These are phyloP conservation scores for Penicillium sp. DNA, from an alignment of 2,329 filamentous ascomycete genomes.

Conservation along the genomic window DNA sequence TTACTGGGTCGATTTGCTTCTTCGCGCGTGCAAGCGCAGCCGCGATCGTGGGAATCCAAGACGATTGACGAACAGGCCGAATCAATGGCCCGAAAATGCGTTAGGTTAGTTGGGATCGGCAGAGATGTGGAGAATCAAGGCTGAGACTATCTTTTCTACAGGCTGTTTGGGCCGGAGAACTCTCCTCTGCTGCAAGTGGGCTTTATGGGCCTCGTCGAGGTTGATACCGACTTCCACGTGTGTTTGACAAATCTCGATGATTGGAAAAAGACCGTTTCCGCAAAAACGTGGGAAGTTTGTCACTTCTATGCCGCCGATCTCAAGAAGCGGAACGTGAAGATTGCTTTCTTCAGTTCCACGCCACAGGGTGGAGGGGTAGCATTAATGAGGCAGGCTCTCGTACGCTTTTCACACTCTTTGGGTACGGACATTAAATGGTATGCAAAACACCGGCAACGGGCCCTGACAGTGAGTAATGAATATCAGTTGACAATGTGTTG, in stretches of 20 bases:
- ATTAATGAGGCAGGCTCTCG: slow-evolving; percentile 78
- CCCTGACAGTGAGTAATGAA: background rate
- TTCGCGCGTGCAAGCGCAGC: slow-evolving; percentile 33
- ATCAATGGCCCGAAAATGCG: slow-evolving; percentile 78
- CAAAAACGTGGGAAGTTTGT: slow-evolving; percentile 69
- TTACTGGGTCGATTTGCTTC: slow-evolving; percentile 20
- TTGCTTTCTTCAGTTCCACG: slow-evolving; percentile 81
- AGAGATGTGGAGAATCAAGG: background rate
- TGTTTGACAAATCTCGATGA: slow-evolving; percentile 63
- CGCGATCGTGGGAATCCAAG: slow-evolving; percentile 56
- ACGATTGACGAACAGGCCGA: slow-evolving; percentile 82
- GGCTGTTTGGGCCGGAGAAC: slow-evolving; percentile 74
- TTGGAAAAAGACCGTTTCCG: slow-evolving; percentile 66
- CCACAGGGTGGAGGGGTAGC: slow-evolving; percentile 84
- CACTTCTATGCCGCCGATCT: slow-evolving; percentile 68
- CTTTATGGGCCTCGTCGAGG: slow-evolving; percentile 71
- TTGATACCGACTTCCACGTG: slow-evolving; percentile 70
- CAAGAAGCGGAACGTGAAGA: slow-evolving; percentile 67
- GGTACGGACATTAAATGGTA: slow-evolving; percentile 77
- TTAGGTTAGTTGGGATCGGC: slow-evolving; percentile 58
- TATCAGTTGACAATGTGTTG: background rate
- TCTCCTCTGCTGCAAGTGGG: slow-evolving; percentile 71
- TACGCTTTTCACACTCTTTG: slow-evolving; percentile 71
- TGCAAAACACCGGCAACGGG: slow-evolving; percentile 34
- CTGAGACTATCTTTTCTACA: slow-evolving; percentile 39